Evolutionary conservation across 495 filamentous ascomycete genomes (phyloP).

Genomic region (Penicillium ochrochloron): DNA sequence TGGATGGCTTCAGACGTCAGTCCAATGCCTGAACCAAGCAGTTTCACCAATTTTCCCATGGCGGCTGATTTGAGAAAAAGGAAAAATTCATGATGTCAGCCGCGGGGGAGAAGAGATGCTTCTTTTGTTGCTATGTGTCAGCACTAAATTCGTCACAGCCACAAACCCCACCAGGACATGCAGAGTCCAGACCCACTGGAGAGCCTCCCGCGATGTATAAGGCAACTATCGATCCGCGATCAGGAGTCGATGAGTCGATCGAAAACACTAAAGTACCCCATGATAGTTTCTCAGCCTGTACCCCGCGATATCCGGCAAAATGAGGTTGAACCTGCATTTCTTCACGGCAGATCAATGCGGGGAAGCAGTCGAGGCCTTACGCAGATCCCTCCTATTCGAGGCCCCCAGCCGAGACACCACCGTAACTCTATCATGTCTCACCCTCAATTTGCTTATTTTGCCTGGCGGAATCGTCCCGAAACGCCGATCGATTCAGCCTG

Average conservation of each 20-base stretch:
- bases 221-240: neutral
- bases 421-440: neutral
- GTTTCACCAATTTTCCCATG: conserved; percentile 18
- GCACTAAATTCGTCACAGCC: conserved; percentile 1
- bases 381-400: neutral
- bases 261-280: neutral
- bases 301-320: neutral
- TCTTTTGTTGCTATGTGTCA: neutral
- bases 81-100: neutral
- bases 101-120: neutral
- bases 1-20: conserved; percentile 25
- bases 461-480: neutral
- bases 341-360: conserved; percentile 10
- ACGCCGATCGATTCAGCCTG: conserved; percentile 16
- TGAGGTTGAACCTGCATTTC: neutral
- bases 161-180: neutral
- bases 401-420: neutral
- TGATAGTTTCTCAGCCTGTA: neutral
- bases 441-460: neutral
- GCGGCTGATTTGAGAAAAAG: neutral
- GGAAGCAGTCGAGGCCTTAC: neutral
- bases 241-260: neutral
- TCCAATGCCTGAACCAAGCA: conserved; percentile 20
- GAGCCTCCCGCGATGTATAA: neutral
- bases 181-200: neutral